phyloP scores from a whole-genome alignment of 176 grass and related monocot species.

The Carex pumila region DNA sequence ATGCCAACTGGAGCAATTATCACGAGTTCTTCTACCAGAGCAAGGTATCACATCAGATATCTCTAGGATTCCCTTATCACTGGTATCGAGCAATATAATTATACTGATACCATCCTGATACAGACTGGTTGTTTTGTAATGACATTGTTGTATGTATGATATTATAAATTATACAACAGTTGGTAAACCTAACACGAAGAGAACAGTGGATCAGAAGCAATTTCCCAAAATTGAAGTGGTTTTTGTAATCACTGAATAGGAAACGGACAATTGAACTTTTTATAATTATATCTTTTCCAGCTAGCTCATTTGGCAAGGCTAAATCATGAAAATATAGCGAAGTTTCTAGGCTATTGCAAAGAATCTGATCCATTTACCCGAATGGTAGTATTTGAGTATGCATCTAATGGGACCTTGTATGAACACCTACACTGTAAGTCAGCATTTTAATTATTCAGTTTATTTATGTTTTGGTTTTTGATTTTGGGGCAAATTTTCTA shows the following conservation, averaged over 20 bases:
- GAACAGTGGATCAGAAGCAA: neutral
- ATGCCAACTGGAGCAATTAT: slow-evolving; percentile 76
- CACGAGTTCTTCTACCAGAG: slow-evolving; percentile 83
- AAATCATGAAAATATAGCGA: slow-evolving; percentile 80
- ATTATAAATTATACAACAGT: neutral
- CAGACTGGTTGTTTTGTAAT: neutral
- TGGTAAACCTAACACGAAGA: neutral
- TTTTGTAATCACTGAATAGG: neutral
- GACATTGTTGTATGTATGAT: neutral
- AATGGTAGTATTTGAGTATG: slow-evolving; percentile 90
- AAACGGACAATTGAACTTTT: neutral
- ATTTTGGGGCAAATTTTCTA: neutral
- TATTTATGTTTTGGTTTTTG: neutral
- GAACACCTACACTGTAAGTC: slow-evolving; percentile 88
- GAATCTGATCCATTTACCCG: slow-evolving; percentile 85
- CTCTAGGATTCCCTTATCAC: neutral
- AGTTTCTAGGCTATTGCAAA: slow-evolving; percentile 85
- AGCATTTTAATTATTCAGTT: neutral
- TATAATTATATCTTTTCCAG: slow-evolving; percentile 32
- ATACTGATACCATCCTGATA: neutral
- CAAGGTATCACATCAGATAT: slow-evolving; percentile 42
- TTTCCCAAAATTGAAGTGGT: neutral
- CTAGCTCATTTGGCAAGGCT: slow-evolving; percentile 70
- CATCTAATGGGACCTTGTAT: slow-evolving; percentile 83
- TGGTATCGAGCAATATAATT: neutral